Evolutionary conservation across 1,139 yeast genomes (phyloP), one percentile per base, ranked within the genome.

Genomic region (Kurtzmaniella quercitrusa): DNA sequence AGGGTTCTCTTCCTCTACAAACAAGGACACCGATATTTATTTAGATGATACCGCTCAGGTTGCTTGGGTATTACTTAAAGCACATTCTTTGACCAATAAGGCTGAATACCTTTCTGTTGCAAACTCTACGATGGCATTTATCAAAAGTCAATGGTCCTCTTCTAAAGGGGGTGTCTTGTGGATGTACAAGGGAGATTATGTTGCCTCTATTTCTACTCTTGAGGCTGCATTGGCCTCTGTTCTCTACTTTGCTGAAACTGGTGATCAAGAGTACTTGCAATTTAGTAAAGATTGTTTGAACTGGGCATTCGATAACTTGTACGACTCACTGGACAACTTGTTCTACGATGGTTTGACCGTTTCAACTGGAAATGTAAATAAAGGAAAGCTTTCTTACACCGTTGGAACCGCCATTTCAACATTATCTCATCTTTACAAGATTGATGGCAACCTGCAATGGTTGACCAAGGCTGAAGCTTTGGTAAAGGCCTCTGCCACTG

Each of bases 221-320:
- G 73, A 68, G 48, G 58, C 64, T 1, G 73, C 70, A 0, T 52
- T 68, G 41, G 66, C 72, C 2, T 68, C 73, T 1, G 49, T 66
- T 18, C 56, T 57, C 43, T 47, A 65, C 14, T 56, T 63, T 44
- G 52, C 50, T 5, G 43, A 50, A 23, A 54, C 50, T 12, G 38
- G 50, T 4, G 61, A 64, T 37, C 34, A 41, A 3, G 46, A 46
- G 2, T 51, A 59, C 38, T 39, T 63, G 7, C 44, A 46, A 1
- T 65, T 63, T 46, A 58, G 66, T 12, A 53, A 51, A 37, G 42
- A 54, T n/a, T 55, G 63, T 38, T 48, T 66, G 42, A 47, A 52
- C 17, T 68, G 58, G 54, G 55, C 62, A 43, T 54, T 63, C 41
- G 48, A 59, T 14, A 50, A 62, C 41, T 54, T 68, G 39, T 57